Percentiles rank a stretch among this genome's conserved stretches.
These are phyloP conservation scores for Clonostachys chloroleuca DNA, from an alignment of 2,329 filamentous ascomycete species.

Conservation along the genomic window DNA sequence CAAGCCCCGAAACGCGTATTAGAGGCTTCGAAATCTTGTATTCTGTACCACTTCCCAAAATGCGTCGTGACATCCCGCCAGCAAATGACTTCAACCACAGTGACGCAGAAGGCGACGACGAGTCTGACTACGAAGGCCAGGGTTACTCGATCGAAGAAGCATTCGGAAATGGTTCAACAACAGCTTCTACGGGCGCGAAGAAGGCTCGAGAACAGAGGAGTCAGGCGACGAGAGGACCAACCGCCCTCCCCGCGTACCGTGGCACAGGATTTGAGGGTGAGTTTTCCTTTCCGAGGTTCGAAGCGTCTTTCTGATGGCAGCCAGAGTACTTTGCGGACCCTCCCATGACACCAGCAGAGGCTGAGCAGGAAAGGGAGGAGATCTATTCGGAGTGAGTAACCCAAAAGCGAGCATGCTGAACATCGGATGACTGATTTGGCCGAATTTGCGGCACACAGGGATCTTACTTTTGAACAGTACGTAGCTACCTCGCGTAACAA, in stretches of 20 bases:
- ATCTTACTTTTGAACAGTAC: constrained; percentile 53
- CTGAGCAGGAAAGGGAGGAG: constrained; percentile 54
- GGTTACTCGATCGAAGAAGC: too few relatives aligned
- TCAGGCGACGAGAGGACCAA: constrained; percentile 23
- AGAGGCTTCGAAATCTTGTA: too few relatives aligned
- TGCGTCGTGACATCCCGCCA: too few relatives aligned
- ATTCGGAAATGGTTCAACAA: too few relatives aligned
- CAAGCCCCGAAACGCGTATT: too few relatives aligned
- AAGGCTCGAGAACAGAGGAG: too few relatives aligned
- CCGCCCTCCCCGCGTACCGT: constrained; percentile 33
- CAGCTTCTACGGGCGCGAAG: too few relatives aligned
- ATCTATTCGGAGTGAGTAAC: constrained; percentile 61
- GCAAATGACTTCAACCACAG: too few relatives aligned
- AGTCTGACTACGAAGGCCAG: too few relatives aligned
- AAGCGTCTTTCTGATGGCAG: background rate
- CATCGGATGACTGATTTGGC: constrained; percentile 6
- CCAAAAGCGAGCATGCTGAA: background rate
- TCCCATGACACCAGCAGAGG: constrained; percentile 69
- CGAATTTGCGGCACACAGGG: constrained; percentile 22
- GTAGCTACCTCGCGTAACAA: background rate
- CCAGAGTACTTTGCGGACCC: constrained; percentile 73
- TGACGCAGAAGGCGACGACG: background rate
- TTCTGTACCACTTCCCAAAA: too few relatives aligned
- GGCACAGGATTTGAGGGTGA: constrained; percentile 68
- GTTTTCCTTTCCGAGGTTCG: background rate